These are phyloP conservation scores for Apophysomyces sp. DNA, from an alignment of 371 early-diverging fungal species.

Conservation along the genomic window DNA sequence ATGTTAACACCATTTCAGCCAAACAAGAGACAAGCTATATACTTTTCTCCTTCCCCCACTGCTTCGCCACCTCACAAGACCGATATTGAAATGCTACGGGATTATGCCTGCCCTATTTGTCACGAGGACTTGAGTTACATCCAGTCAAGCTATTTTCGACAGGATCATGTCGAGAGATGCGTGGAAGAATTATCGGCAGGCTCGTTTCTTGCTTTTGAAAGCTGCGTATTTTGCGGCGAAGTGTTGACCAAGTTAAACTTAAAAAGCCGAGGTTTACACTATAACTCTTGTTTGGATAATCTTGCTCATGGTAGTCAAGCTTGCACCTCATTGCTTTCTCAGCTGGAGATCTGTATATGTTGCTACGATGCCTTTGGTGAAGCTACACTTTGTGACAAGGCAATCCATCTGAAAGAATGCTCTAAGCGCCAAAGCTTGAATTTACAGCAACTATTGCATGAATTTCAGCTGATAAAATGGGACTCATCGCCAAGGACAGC, in stretches of 20 bases:
- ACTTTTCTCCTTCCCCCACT: not conserved
- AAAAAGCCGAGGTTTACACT: not conserved
- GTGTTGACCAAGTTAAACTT: not conserved
- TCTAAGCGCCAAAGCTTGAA: not conserved
- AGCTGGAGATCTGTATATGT: not conserved
- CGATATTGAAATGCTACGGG: not conserved
- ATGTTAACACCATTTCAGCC: not conserved
- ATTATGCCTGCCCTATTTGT: conserved; percentile 1
- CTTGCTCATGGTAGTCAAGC: not conserved
- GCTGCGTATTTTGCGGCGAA: conserved; percentile 2
- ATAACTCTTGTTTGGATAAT: not conserved
- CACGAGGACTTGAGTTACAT: not conserved
- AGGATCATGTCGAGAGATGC: conserved; percentile 1
- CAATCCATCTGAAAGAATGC: not conserved
- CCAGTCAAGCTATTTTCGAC: conserved; percentile 9
- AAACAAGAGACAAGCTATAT: not conserved
- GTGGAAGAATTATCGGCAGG: not conserved
- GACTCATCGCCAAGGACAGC: not conserved
- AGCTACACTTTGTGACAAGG: not conserved
- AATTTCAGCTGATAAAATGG: not conserved
- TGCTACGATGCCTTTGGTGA: not conserved
- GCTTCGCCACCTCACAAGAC: not conserved
- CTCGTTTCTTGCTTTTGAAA: not conserved
- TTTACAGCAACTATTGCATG: not conserved
- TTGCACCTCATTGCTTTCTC: not conserved